Evolutionary conservation across 148 eudicot genomes (phyloP).

Genomic region (Selenicereus undatus): DNA sequence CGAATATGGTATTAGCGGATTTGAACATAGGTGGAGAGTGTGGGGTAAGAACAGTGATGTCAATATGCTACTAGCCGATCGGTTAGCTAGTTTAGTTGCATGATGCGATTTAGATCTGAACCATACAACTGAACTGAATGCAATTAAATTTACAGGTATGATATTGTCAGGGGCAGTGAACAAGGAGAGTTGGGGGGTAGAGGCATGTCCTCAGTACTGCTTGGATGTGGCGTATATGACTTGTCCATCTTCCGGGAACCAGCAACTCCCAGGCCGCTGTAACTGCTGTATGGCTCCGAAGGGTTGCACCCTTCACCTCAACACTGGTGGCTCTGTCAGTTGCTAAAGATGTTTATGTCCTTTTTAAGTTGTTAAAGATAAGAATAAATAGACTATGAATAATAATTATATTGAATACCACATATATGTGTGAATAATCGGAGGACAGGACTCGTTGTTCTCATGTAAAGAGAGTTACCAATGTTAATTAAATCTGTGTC

Average conservation of each 20-base stretch:
- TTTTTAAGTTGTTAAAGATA: background rate
- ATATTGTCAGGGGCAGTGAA: background rate
- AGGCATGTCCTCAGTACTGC: conserved; percentile 31
- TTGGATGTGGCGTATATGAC: conserved; percentile 35
- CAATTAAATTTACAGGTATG: conserved; percentile 4
- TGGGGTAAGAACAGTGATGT: too few species aligned
- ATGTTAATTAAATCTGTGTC: too few species aligned
- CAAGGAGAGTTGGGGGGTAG: conserved; percentile 1
- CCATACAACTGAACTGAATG: background rate
- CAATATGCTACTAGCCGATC: too few species aligned
- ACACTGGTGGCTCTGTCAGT: conserved; percentile 21
- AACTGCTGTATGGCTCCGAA: conserved; percentile 34
- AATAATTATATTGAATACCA: background rate
- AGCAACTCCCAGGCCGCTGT: conserved; percentile 24
- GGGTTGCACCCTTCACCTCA: conserved; percentile 35
- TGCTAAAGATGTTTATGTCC: background rate
- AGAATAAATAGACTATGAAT: background rate
- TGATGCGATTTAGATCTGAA: too few species aligned
- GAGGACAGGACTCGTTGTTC: too few species aligned
- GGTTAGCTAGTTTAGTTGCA: too few species aligned
- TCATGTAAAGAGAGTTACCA: too few species aligned
- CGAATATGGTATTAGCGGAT: too few species aligned
- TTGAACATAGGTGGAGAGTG: too few species aligned
- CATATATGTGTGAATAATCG: background rate
- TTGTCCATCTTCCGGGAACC: conserved; percentile 28